Evolutionary conservation across 2,329 filamentous ascomycete genomes (phyloP).

Genomic region (Cladosporium velox): DNA sequence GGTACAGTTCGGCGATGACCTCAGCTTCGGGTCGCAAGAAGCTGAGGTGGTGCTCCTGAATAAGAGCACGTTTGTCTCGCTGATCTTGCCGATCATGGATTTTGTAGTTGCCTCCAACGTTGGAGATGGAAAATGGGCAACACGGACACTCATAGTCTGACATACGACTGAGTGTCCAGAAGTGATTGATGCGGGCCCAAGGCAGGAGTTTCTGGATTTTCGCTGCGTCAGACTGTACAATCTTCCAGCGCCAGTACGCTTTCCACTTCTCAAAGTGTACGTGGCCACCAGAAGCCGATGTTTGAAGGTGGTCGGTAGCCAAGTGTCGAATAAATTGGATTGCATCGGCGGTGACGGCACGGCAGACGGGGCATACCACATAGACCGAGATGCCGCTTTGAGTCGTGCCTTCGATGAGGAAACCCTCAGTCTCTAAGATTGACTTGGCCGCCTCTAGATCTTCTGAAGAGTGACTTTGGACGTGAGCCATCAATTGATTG

Average conservation of each 20-base stretch:
- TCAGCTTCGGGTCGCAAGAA: too few relatives aligned
- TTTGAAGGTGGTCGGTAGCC: neutral
- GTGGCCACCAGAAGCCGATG: neutral
- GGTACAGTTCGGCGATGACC: too few relatives aligned
- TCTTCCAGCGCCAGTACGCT: too few relatives aligned
- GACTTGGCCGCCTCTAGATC: neutral
- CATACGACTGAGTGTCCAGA: fast-evolving
- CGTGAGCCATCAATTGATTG: neutral
- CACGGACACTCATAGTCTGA: neutral
- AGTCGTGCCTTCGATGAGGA: neutral
- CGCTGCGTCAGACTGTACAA: too few relatives aligned
- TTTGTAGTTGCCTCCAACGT: too few relatives aligned
- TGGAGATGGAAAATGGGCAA: too few relatives aligned
- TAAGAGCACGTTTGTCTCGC: too few relatives aligned
- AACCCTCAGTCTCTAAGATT: neutral
- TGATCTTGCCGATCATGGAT: too few relatives aligned
- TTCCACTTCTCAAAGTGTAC: neutral
- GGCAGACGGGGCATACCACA: neutral
- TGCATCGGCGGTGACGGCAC: too few relatives aligned
- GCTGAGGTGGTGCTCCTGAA: too few relatives aligned
- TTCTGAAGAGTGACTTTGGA: neutral
- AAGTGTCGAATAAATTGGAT: neutral
- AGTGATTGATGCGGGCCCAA: neutral
- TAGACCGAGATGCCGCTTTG: neutral
- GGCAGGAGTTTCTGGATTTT: neutral